A percentile compares a stretch with the other conserved stretches of the same genome.
Evolutionary conservation across 2,329 filamentous ascomycete species (phyloP).

Genomic region (Anisogramma anomala): DNA sequence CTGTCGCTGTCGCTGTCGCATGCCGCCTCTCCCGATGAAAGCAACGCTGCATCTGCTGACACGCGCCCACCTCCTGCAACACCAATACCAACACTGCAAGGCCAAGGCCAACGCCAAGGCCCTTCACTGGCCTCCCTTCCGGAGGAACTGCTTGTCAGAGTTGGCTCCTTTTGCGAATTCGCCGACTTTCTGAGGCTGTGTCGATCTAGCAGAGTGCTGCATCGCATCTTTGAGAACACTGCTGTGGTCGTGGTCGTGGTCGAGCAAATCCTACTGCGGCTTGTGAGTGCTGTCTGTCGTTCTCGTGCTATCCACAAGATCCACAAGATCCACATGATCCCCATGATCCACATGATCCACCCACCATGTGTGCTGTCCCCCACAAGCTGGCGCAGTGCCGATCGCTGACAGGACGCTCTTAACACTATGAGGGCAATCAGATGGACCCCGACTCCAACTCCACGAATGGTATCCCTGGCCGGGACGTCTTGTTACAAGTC

Average conservation of each 20-base stretch:
- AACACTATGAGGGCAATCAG: conserved; percentile 3
- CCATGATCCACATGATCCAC: too few relatives aligned
- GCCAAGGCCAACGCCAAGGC: too few relatives aligned
- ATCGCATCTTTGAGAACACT: conserved; percentile 1
- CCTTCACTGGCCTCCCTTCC: conserved; percentile 8
- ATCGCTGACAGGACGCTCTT: too few relatives aligned
- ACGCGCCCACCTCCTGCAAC: conserved; percentile 4
- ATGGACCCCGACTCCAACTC: conserved; percentile 11
- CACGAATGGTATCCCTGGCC: conserved; percentile 5
- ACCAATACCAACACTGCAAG: background rate
- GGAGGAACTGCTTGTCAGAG: conserved; percentile 10
- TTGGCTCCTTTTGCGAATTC: conserved; percentile 8
- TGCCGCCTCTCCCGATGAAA: conserved; percentile 8
- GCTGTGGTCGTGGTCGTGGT: conserved; percentile 5
- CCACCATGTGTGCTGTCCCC: too few relatives aligned
- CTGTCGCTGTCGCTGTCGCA: conserved; percentile 6
- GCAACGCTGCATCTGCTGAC: conserved; percentile 8
- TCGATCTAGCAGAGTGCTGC: conserved; percentile 6
- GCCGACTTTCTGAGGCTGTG: conserved; percentile 7
- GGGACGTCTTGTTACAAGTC: conserved; percentile 9
- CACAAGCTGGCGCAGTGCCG: too few relatives aligned
- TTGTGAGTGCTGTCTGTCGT: conserved; percentile 2
- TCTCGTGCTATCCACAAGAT: too few relatives aligned
- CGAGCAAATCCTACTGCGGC: conserved; percentile 5
- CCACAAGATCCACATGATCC: too few relatives aligned